phyloP scores from a whole-genome alignment of 352 stramenopile genomes.

The Saprolegnia parasitica region DNA sequence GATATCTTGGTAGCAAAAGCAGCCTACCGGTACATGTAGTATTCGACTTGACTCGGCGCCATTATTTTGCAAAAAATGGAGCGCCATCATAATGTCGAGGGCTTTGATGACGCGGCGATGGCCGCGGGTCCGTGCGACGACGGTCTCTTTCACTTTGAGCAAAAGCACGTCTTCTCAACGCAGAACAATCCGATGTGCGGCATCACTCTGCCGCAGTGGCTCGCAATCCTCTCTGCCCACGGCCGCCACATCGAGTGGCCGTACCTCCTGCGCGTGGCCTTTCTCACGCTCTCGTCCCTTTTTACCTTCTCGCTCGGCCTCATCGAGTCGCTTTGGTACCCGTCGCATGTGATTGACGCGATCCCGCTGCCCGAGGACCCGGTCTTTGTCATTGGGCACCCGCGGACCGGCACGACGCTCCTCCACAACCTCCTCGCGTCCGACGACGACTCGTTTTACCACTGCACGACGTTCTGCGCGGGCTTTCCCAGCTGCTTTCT shows the following conservation, averaged over 20 bases:
- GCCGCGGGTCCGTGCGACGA: neutral
- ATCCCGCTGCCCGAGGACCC: conserved; percentile 31
- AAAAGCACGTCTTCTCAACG: conserved; percentile 27
- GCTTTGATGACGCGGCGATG: conserved; percentile 18
- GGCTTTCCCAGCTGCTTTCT: conserved; percentile 43
- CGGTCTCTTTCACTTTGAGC: conserved; percentile 19
- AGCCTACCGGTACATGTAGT: no score
- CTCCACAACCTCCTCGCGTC: conserved; percentile 42
- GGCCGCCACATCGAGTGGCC: conserved; percentile 31
- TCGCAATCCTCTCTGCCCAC: conserved; percentile 15
- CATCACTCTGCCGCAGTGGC: conserved; percentile 28
- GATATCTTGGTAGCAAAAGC: no score
- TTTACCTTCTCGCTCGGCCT: conserved; percentile 17
- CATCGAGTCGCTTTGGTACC: conserved; percentile 32
- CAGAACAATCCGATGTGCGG: conserved; percentile 31
- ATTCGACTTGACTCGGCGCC: no score
- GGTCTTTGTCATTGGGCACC: conserved; percentile 34
- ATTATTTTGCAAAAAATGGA: no score
- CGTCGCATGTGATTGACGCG: conserved; percentile 17
- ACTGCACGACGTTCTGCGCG: conserved; percentile 45
- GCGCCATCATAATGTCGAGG: neutral
- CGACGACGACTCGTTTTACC: conserved; percentile 39
- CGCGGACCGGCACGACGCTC: conserved; percentile 43
- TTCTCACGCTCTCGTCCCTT: conserved; percentile 30
- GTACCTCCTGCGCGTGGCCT: conserved; percentile 28